phyloP scores from a whole-genome alignment of 768 basidiomycete species.

The Kwoniella heveanensis region DNA sequence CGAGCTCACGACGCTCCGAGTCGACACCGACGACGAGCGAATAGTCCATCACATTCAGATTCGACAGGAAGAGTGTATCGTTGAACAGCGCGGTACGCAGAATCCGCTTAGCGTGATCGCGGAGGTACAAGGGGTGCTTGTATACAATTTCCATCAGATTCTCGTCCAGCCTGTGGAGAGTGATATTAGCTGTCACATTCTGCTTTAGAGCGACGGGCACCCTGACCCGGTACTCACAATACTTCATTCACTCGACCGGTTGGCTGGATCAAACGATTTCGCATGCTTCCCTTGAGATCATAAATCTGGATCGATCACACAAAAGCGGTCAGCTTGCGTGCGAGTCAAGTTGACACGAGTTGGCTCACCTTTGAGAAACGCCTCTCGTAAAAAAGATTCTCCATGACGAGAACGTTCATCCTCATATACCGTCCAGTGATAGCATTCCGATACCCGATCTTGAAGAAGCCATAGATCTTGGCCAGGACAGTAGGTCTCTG shows the following conservation, averaged over 20 bases:
- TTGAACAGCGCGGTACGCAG: conserved; percentile 86
- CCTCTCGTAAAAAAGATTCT: conserved; percentile 84
- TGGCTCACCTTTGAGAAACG: conserved; percentile 74
- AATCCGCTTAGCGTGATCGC: conserved; percentile 95
- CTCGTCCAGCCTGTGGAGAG: conserved; percentile 68
- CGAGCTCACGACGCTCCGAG: conserved; percentile 80
- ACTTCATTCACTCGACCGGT: conserved; percentile 92
- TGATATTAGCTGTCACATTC: not conserved
- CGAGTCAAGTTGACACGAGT: too few relatives aligned
- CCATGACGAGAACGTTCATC: conserved; percentile 97
- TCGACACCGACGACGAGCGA: conserved; percentile 96
- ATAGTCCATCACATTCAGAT: conserved; percentile 91
- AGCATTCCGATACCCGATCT: conserved; percentile 82
- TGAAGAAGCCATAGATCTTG: conserved; percentile 96
- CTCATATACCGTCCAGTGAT: conserved; percentile 80
- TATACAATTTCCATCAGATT: conserved; percentile 91
- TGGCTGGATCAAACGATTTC: conserved; percentile 88
- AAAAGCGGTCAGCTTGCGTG: too few relatives aligned
- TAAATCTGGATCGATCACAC: too few relatives aligned
- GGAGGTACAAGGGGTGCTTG: conserved; percentile 84
- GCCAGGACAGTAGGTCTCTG: conserved; percentile 94
- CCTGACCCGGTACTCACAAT: too few relatives aligned
- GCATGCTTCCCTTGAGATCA: conserved; percentile 92
- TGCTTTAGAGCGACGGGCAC: too few relatives aligned
- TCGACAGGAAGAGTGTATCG: conserved; percentile 91